phyloP scores from a whole-genome alignment of 2,329 filamentous ascomycete species.

The Paraphaeosphaeria minitans region DNA sequence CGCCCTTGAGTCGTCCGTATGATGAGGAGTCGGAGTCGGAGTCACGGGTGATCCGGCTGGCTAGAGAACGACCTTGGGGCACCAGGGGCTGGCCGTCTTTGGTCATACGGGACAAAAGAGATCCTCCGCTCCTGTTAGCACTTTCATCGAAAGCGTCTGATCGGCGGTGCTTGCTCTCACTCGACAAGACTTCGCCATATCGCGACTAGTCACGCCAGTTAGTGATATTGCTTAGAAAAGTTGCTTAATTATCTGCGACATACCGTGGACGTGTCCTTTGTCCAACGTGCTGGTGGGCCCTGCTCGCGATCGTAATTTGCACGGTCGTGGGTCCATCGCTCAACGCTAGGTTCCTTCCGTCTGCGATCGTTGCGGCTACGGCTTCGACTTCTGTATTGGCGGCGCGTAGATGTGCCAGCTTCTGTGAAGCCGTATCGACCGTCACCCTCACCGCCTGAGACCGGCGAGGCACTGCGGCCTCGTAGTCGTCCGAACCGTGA shows the following conservation, averaged over 20 bases:
- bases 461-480: slow-evolving; percentile 65
- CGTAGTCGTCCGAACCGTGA: slow-evolving; percentile 57
- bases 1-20: slow-evolving; percentile 40
- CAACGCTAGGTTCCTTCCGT: slow-evolving; percentile 29
- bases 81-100: slow-evolving; percentile 38
- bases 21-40: slow-evolving; percentile 23
- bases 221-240: background rate
- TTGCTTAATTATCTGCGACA: background rate
- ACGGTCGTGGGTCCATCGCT: slow-evolving; percentile 40
- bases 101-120: slow-evolving; percentile 41
- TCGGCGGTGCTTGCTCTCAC: slow-evolving; percentile 51
- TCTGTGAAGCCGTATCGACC: slow-evolving; percentile 57
- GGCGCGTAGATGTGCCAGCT: slow-evolving; percentile 51
- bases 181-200: slow-evolving; percentile 41
- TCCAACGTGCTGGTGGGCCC: slow-evolving; percentile 26
- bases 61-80: slow-evolving; percentile 30
- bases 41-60: slow-evolving; percentile 39
- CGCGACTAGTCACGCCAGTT: slow-evolving; percentile 19
- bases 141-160: slow-evolving; percentile 50
- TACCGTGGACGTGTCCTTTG: slow-evolving; percentile 28
- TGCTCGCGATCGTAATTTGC: slow-evolving; percentile 27
- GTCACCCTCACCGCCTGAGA: slow-evolving; percentile 52
- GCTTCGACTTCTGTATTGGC: slow-evolving; percentile 50
- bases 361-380: slow-evolving; percentile 33
- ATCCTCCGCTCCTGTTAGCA: slow-evolving; percentile 25